These are phyloP conservation scores for Eutrema heterophyllum DNA, from an alignment of 345 rosid species.

Conservation along the genomic window DNA sequence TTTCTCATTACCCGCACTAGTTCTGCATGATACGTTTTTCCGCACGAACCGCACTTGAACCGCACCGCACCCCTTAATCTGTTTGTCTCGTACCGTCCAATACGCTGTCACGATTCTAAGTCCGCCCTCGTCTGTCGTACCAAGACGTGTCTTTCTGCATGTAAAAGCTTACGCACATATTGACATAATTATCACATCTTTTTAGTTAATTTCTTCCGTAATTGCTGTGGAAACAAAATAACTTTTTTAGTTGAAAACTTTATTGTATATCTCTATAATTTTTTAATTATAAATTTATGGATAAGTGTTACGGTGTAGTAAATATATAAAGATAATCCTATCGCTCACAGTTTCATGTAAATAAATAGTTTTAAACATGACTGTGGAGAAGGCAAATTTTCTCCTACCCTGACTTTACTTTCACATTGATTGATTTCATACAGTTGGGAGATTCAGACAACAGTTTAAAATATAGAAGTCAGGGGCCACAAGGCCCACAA, in stretches of 20 bases:
- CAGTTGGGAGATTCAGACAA: not conserved
- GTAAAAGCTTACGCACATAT: not conserved
- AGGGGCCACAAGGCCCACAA: not conserved
- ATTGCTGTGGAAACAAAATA: not conserved
- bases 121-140: not conserved
- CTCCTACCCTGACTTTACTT: not conserved
- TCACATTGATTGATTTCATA: not conserved
- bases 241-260: too few species aligned
- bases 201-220: not conserved
- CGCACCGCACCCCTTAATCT: too few species aligned
- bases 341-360: not conserved
- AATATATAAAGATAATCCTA: not conserved
- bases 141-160: constrained; percentile 4
- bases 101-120: too few species aligned
- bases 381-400: not conserved
- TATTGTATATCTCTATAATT: too few species aligned
- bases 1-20: too few species aligned
- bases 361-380: not conserved
- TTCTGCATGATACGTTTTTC: too few species aligned
- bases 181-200: not conserved
- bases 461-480: not conserved
- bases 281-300: too few species aligned
- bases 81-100: too few species aligned
- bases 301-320: not conserved
- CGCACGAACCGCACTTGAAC: too few species aligned